These are phyloP conservation scores for Candida germanica DNA, from an alignment of 805 yeast species.

Conservation along the genomic window DNA sequence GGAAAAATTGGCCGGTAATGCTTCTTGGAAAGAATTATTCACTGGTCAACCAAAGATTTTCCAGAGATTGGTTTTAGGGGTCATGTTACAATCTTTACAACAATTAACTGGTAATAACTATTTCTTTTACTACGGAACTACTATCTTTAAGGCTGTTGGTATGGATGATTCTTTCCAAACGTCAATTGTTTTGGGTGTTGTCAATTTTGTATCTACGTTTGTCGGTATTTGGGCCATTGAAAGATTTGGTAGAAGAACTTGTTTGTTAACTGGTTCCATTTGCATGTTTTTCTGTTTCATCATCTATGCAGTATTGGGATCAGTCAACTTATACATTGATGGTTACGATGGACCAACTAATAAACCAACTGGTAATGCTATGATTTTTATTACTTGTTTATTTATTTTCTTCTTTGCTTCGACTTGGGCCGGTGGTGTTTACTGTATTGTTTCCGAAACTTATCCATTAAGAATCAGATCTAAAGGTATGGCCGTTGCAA, in stretches of 20 bases:
- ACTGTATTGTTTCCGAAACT: slow-evolving; percentile 61
- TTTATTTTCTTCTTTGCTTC: slow-evolving; percentile 66
- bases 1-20: slow-evolving; percentile 61
- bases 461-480: slow-evolving; percentile 65
- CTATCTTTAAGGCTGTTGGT: slow-evolving; percentile 51
- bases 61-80: slow-evolving; percentile 55
- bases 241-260: slow-evolving; percentile 44
- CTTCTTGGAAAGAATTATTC: slow-evolving; percentile 61
- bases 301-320: slow-evolving; percentile 59
- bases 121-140: slow-evolving; percentile 59
- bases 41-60: slow-evolving; percentile 63
- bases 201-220: slow-evolving; percentile 53
- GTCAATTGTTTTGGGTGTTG: slow-evolving; percentile 52
- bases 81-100: slow-evolving; percentile 55
- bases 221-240: slow-evolving; percentile 51
- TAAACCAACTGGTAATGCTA: slow-evolving; percentile 54
- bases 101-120: slow-evolving; percentile 60
- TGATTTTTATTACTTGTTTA: slow-evolving; percentile 63
- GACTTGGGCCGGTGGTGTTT: slow-evolving; percentile 72
- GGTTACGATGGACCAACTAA: slow-evolving; percentile 38
- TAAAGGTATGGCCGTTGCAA: slow-evolving; percentile 61
- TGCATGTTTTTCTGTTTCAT: slow-evolving; percentile 56
- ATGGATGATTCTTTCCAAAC: slow-evolving; percentile 51
- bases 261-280: slow-evolving; percentile 42
- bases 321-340: slow-evolving; percentile 41